phyloP scores from a whole-genome alignment of 1,139 yeast genomes.

The Taphrina sp. region DNA sequence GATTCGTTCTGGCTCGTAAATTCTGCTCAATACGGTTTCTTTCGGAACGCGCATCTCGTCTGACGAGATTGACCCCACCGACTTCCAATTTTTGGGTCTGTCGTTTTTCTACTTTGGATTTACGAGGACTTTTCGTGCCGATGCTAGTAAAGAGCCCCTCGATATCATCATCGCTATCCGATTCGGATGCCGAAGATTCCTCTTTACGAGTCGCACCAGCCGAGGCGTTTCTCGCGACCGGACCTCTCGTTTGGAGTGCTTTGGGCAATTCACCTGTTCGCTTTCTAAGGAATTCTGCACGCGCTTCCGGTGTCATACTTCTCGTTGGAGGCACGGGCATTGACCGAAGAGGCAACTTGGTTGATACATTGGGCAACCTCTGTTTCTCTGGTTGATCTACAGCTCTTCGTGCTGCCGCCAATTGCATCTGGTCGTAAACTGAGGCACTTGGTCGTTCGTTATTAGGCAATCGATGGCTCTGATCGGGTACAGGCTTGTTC shows the following conservation, averaged over 20 bases:
- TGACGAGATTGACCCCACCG: slow-evolving; percentile 33
- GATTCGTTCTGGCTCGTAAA: slow-evolving; percentile 76
- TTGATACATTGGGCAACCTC: slow-evolving; percentile 5
- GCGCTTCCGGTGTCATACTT: slow-evolving; percentile 13
- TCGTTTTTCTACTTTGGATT: slow-evolving; percentile 18
- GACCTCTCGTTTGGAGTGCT: slow-evolving; percentile 5
- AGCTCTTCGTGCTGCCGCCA: slow-evolving; percentile 7
- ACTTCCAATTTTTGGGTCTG: slow-evolving; percentile 23
- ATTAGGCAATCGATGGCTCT: neutral
- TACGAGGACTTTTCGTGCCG: slow-evolving; percentile 26
- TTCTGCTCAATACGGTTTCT: slow-evolving; percentile 68
- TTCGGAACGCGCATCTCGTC: slow-evolving; percentile 39
- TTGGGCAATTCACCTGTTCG: slow-evolving; percentile 26
- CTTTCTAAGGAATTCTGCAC: slow-evolving; percentile 21
- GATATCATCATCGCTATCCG: slow-evolving; percentile 37
- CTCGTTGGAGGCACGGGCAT: neutral
- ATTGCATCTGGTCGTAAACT: slow-evolving; percentile 22
- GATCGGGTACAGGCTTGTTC: neutral
- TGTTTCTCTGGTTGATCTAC: slow-evolving; percentile 2
- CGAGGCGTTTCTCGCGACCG: slow-evolving; percentile 28
- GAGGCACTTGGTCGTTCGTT: neutral
- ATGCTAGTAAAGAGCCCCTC: slow-evolving; percentile 40
- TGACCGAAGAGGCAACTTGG: slow-evolving; percentile 3
- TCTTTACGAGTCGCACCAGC: slow-evolving; percentile 24
- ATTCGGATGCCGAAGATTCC: slow-evolving; percentile 31